These are phyloP conservation scores for Taphrina pruni DNA, from an alignment of 1,139 yeast genomes.

Conservation along the genomic window DNA sequence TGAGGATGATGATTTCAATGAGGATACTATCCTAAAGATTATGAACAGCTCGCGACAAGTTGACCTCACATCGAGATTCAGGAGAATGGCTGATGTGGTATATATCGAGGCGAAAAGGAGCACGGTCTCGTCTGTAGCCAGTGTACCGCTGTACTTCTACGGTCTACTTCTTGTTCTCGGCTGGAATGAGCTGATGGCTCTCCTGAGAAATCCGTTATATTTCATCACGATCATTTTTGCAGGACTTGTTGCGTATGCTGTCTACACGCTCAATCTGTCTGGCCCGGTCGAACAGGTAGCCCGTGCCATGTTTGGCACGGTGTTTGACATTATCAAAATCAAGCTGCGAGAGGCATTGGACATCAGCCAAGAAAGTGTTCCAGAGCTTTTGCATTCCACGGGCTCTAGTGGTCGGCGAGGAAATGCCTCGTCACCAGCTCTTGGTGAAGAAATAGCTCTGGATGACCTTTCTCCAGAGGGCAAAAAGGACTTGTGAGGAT, in stretches of 20 bases:
- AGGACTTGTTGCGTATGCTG: constrained; percentile 68
- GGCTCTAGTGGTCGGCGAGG: constrained; percentile 4
- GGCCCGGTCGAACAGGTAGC: constrained; percentile 62
- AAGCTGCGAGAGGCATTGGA: constrained; percentile 31
- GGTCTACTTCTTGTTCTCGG: constrained; percentile 75
- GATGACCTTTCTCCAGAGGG: constrained; percentile 10
- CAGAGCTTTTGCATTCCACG: constrained; percentile 33
- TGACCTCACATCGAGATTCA: constrained; percentile 65
- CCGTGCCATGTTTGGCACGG: constrained; percentile 39
- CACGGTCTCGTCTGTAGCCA: constrained; percentile 69
- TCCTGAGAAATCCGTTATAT: constrained; percentile 79
- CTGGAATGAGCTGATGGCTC: constrained; percentile 94
- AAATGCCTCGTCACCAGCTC: background rate
- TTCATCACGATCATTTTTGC: constrained; percentile 65
- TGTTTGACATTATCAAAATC: constrained; percentile 39
- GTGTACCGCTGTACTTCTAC: constrained; percentile 84
- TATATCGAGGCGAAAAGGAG: constrained; percentile 79
- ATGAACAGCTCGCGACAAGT: constrained; percentile 65
- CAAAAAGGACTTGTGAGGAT: constrained; percentile 1
- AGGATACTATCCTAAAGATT: constrained; percentile 58
- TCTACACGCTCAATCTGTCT: constrained; percentile 73
- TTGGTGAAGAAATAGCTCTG: constrained; percentile 1
- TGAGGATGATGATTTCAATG: constrained; percentile 22
- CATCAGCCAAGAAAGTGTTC: constrained; percentile 34
- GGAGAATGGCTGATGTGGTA: constrained; percentile 77